phyloP scores from a whole-genome alignment of 108 stramenopile species.

The Epipyxis sp. region DNA sequence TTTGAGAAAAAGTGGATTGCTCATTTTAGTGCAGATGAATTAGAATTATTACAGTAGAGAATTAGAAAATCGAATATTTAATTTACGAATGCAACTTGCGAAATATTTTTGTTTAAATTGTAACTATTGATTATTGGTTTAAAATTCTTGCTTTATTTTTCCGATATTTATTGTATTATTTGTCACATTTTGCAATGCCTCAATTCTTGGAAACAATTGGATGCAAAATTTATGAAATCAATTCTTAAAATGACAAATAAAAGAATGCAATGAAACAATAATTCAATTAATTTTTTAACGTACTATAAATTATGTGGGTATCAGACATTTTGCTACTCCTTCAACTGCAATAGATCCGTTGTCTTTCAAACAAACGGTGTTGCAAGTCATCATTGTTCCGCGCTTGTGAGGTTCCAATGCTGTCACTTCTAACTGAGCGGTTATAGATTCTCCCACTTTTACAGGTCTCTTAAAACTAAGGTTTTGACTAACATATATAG shows the following conservation, averaged over 20 bases:
- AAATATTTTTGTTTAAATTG: background rate
- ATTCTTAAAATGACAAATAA: no score
- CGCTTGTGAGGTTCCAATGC: background rate
- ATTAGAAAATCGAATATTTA: no score
- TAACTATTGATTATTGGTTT: no score
- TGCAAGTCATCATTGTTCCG: background rate
- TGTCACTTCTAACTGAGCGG: background rate
- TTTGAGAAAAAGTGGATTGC: background rate
- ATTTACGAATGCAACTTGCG: background rate
- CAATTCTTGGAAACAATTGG: no score
- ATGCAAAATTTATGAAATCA: no score
- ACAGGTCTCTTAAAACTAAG: constrained; percentile 20
- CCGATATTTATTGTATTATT: no score
- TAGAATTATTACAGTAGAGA: background rate
- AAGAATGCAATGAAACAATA: no score
- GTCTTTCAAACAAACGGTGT: background rate
- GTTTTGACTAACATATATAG: constrained; percentile 6
- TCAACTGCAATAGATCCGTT: constrained; percentile 1
- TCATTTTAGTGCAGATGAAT: background rate
- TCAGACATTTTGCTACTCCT: background rate
- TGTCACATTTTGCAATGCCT: no score
- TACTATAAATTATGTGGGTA: no score
- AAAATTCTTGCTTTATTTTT: no score
- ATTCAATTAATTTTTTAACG: no score
- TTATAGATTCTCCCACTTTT: background rate